phyloP scores from a whole-genome alignment of 169 alveolate genomes.

The Ichthyophthirius multifiliis region DNA sequence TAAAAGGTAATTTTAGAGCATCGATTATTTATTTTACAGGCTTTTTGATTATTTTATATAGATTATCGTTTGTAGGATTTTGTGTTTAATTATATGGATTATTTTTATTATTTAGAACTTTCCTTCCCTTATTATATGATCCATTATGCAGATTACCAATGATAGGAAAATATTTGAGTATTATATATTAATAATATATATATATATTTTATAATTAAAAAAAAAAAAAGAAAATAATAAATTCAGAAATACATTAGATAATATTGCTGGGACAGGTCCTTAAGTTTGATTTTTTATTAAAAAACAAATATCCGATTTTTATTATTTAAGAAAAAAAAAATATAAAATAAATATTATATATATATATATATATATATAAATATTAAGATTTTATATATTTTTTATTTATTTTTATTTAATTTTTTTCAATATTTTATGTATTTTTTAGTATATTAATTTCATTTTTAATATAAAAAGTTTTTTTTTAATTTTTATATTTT shows the following conservation, averaged over 20 bases:
- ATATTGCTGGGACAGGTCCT: neutral
- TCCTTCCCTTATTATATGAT: constrained; percentile 8
- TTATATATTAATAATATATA: neutral
- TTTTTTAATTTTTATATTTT: too few relatives aligned
- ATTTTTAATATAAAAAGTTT: too few relatives aligned
- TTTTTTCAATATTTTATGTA: too few relatives aligned
- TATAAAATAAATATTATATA: too few relatives aligned
- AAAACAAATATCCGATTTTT: too few relatives aligned
- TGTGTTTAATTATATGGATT: constrained; percentile 1
- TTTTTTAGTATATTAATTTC: too few relatives aligned
- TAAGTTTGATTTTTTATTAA: too few relatives aligned
- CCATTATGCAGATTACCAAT: constrained; percentile 12
- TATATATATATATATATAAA: too few relatives aligned
- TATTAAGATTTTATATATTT: too few relatives aligned
- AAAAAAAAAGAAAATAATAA: neutral
- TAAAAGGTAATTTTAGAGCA: neutral
- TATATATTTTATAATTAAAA: too few relatives aligned
- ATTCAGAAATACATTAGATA: neutral
- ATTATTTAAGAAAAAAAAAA: too few relatives aligned
- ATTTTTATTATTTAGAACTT: constrained; percentile 7
- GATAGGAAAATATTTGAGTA: constrained; percentile 17
- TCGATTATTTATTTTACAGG: constrained; percentile 6
- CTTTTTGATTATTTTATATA: neutral
- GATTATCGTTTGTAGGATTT: constrained; percentile 17
- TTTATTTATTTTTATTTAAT: too few relatives aligned